Conservation (phyloP, 192 early-diverging fungal species). For the Podila horticola region DNA sequence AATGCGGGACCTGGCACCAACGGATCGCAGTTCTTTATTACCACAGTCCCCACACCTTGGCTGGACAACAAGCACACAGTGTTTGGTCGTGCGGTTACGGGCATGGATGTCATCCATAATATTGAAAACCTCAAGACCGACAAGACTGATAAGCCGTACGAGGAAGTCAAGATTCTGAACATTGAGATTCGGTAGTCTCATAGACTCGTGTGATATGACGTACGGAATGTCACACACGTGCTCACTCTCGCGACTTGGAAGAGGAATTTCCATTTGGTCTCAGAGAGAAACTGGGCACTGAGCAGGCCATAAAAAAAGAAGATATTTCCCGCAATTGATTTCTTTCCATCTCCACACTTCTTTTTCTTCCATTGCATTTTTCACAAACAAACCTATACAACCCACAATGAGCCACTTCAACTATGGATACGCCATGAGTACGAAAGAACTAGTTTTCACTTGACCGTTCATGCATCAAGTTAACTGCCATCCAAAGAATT, state of each 20-base stretch:
- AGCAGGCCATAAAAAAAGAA: too few relatives aligned
- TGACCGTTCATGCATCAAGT: background rate
- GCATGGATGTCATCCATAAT: constrained; percentile 91
- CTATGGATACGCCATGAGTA: constrained; percentile 52
- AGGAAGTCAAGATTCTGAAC: constrained; percentile 82
- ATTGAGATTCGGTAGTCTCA: constrained; percentile 80
- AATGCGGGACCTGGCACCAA: constrained; percentile 92
- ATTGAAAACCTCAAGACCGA: constrained; percentile 88
- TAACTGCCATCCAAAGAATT: too few relatives aligned
- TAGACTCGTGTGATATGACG: too few relatives aligned
- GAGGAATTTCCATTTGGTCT: too few relatives aligned
- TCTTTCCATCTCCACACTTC: too few relatives aligned
- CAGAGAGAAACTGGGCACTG: too few relatives aligned
- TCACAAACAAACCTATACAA: background rate
- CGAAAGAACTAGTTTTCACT: background rate
- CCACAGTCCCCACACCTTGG: constrained; percentile 93
- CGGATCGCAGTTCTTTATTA: constrained; percentile 97
- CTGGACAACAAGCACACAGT: constrained; percentile 97
- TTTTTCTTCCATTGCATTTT: too few relatives aligned
- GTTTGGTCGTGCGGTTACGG: constrained; percentile 90
- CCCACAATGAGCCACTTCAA: constrained; percentile 30
- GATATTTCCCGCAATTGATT: too few relatives aligned
- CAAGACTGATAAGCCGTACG: constrained; percentile 90
- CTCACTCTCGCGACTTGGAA: too few relatives aligned
- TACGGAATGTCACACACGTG: too few relatives aligned